These are phyloP conservation scores for Sporothrix euskadiensis DNA, from an alignment of 2,329 filamentous ascomycete genomes.

Conservation along the genomic window DNA sequence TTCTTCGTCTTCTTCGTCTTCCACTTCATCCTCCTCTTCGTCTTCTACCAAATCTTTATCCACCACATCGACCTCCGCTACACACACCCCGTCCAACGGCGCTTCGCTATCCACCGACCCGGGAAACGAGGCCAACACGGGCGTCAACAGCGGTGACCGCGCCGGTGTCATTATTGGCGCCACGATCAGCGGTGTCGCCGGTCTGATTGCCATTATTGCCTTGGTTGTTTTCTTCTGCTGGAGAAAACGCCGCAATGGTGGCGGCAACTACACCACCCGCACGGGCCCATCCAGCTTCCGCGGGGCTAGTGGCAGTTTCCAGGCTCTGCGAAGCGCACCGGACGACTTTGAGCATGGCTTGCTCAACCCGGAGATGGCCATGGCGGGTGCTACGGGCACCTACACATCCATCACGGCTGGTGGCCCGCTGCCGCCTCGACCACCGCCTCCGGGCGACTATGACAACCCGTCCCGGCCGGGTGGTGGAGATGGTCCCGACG, in stretches of 20 bases:
- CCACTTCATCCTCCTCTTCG: conserved; percentile 32
- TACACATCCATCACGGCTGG: conserved; percentile 18
- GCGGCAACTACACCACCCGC: not conserved
- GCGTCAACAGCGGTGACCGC: conserved; percentile 34
- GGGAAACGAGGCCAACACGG: conserved; percentile 32
- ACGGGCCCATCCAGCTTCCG: not conserved
- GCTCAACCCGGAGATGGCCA: conserved; percentile 27
- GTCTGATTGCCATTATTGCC: conserved; percentile 46
- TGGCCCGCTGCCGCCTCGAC: conserved; percentile 22
- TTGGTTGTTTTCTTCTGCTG: conserved; percentile 46
- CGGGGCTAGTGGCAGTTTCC: conserved; percentile 39
- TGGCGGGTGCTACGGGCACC: conserved; percentile 8
- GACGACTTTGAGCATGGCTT: conserved; percentile 39
- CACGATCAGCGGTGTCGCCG: conserved; percentile 53
- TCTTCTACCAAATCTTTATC: conserved; percentile 29
- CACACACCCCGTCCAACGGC: conserved; percentile 13
- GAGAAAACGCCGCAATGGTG: conserved; percentile 43
- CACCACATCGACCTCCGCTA: conserved; percentile 26
- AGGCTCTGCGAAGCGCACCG: conserved; percentile 42
- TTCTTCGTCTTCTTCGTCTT: conserved; percentile 14
- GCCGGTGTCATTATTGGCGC: conserved; percentile 57
- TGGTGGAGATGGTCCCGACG: not conserved
- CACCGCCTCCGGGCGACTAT: conserved; percentile 32
- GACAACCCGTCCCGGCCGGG: conserved; percentile 29
- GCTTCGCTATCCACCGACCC: conserved; percentile 31